Percentiles rank a stretch among this genome's conserved stretches.
Evolutionary conservation across 768 basidiomycete species (phyloP).

Genomic region (Glaciozyma antarctica): DNA sequence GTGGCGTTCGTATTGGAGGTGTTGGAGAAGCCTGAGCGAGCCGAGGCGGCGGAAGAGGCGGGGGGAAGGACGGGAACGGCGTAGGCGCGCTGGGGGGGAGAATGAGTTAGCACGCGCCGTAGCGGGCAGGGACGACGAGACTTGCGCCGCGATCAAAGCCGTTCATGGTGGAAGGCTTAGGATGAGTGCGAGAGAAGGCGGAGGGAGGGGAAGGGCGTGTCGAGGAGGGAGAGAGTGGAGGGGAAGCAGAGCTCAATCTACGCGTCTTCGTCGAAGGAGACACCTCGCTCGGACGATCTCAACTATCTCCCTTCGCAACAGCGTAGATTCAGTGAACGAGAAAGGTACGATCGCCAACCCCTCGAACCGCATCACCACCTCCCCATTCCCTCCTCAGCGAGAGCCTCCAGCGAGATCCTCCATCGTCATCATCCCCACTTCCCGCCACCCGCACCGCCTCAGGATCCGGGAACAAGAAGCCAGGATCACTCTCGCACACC

Average conservation of each 20-base stretch:
- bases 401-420: background rate
- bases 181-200: background rate
- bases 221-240: background rate
- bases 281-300: too few species aligned
- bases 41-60: background rate
- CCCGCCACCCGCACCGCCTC: background rate
- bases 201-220: background rate
- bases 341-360: too few species aligned
- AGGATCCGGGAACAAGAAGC: constrained; percentile 26
- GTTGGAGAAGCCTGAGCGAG: constrained; percentile 5
- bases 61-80: constrained; percentile 21
- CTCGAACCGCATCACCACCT: too few species aligned
- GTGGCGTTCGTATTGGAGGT: constrained; percentile 9
- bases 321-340: too few species aligned
- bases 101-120: background rate
- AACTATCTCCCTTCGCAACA: too few species aligned
- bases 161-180: constrained; percentile 12
- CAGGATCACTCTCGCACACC: constrained; percentile 18
- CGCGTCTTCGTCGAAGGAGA: too few species aligned
- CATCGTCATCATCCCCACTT: background rate
- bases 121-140: rapidly evolving
- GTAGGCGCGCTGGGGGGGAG: constrained; percentile 9
- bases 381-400: background rate
- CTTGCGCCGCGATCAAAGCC: constrained; percentile 25
- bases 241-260: too few species aligned